Base-by-base conservation (phyloP, 331 rosid genomes). In the Phaseolus coccineus region DNA sequence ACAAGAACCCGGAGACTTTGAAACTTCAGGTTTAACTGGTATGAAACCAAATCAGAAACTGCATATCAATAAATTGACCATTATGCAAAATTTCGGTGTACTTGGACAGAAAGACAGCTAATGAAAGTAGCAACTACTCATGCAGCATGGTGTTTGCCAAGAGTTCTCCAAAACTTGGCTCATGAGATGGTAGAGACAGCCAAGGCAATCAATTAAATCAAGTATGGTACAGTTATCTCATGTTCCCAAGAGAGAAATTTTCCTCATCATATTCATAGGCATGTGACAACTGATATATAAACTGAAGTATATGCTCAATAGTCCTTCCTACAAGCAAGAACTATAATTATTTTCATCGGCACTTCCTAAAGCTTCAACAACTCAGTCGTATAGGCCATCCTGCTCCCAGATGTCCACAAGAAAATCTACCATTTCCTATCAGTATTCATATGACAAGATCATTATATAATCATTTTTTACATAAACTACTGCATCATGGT, bases 361-460 rank as follows among this genome's bases (percentile, higher is more conserved):
- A 65, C n/a, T 74, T 80, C 67, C 85, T 77, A 84, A 79, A 70
- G 52, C 81, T 69, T 82, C 73, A 8, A 53, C 22, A 19, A 37
- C 81, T 90, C 88, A 95, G 77, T 89, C 97, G 53, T 90, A 93
- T 69, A 96, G 84, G 65, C 99, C 98, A 55, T 96, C 99, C 79
- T 93, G 94, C 81, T 96, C 97, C 99, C 99, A 96, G n/a, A 87
- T 67, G 69, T 93, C 99, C 81, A 90, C 99, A 62, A 93, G 97
- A 85, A 96, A 96, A 87, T 96, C 99, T 81, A 96, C 94, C 99
- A 96, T 93, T 90, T 93, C 99, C 98, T 96, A 85, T 77, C 57
- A 81, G 53, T 27, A 74, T 46, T 33, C 3, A 61, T 8, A 65
- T 3, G 42, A 31, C 27, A 15, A 77, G 37, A 30, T 11, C 42